Evolutionary conservation across 2,329 filamentous ascomycete genomes (phyloP), one percentile per base, ranked within the genome.

Genomic region (Myotisia sp.): DNA sequence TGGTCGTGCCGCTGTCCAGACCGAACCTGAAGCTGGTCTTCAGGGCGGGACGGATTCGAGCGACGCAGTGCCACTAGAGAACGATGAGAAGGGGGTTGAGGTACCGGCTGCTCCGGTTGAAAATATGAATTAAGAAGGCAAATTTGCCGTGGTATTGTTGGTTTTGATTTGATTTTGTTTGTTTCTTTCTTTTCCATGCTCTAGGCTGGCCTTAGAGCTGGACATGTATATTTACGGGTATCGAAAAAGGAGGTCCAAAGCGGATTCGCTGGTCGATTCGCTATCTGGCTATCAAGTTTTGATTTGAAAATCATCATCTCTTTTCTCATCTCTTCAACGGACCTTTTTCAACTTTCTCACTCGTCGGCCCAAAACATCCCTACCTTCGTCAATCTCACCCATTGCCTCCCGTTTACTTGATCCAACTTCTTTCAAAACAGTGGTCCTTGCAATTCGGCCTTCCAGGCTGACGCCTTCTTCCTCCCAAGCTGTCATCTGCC

Each of bases 381-480:
- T 77, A 7, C 82, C 79, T 59, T 95, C 84, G 54, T 94, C 90
- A 44, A 95, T 83, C 58, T 92, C 83, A 47, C 94, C 58, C 54
- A 87, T 54, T 1, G 87, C 90, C 60, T 94, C 85, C 37, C 86
- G 71, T 69, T 93, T 94, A 71, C 87, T 92, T 65, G 92, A 82
- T n/a, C 81, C 79, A 4, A 98, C 90, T 29, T 83, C 57, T 67
- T 92, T 94, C 51, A 98, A 62, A 22, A 59, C 46, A 6, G 78
- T 76, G 43, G 92, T 86, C 36, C 80, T 70, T 30, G 93, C 67
- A 16, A 98, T 84, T 37, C 90, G 69, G 2, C 78, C 81, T 64
- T 95, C 87, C n/a, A 98, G 62, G 59, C 84, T 95, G 36, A 98
- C 90, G 1, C 83, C 83, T 48, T 92, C 84, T 56, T 95, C 87